These are phyloP conservation scores for Thermochaetoides thermophila DNA, from an alignment of 495 filamentous ascomycete species.

Conservation along the genomic window DNA sequence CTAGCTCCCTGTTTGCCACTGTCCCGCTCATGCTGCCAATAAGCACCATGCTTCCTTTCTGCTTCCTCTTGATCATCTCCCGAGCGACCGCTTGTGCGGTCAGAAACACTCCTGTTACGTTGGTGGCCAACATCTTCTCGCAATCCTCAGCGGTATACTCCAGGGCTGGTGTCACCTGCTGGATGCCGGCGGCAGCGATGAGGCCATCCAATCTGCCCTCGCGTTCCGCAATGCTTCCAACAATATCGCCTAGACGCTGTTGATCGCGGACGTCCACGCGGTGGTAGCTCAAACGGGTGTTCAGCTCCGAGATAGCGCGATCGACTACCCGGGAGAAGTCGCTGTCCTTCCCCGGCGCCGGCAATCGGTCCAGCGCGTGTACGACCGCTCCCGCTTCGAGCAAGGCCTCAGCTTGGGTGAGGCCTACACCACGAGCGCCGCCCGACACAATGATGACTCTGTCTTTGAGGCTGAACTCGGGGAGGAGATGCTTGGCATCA, in stretches of 20 bases:
- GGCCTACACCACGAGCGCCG: slow-evolving; percentile 61
- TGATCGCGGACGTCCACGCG: slow-evolving; percentile 77
- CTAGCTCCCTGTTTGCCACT: slow-evolving; percentile 51
- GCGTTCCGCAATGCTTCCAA: slow-evolving; percentile 51
- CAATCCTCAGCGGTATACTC: slow-evolving; percentile 49
- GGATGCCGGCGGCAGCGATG: slow-evolving; percentile 68
- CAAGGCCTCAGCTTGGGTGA: slow-evolving; percentile 67
- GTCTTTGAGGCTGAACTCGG: slow-evolving; percentile 65
- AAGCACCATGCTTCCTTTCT: slow-evolving; percentile 51
- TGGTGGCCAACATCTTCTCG: slow-evolving; percentile 56
- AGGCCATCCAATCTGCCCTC: slow-evolving; percentile 67
- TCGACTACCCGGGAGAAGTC: slow-evolving; percentile 46
- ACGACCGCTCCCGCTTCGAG: slow-evolving; percentile 66
- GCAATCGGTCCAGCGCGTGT: slow-evolving; percentile 41
- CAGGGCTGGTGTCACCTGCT: slow-evolving; percentile 55
- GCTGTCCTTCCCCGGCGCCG: slow-evolving; percentile 23
- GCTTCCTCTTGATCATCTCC: slow-evolving; percentile 51
- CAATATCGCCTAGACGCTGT: slow-evolving; percentile 45
- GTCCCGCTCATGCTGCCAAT: slow-evolving; percentile 72
- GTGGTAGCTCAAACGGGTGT: slow-evolving; percentile 59
- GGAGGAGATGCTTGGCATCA: slow-evolving; percentile 26
- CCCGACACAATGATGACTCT: slow-evolving; percentile 70
- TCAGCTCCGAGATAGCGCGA: slow-evolving; percentile 49
- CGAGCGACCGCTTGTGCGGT: slow-evolving; percentile 61
- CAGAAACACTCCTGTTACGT: slow-evolving; percentile 65